Evolutionary conservation across 768 basidiomycete genomes (phyloP), one percentile per base, ranked within the genome.

Genomic region (Dioszegia crocea): DNA sequence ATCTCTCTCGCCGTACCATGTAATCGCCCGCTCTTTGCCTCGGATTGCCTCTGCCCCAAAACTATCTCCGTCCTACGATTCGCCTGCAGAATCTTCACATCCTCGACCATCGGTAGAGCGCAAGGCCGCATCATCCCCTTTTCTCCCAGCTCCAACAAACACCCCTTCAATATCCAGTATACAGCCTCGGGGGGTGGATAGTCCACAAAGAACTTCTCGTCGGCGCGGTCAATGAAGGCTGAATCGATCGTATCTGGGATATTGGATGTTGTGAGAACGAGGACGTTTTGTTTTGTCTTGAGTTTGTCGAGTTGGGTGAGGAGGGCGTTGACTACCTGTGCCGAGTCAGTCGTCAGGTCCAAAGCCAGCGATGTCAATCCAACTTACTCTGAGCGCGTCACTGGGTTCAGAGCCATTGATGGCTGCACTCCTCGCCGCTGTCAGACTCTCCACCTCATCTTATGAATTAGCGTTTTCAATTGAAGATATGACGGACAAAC

Each of bases 381-480:
- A 23, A 71, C 84, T 49, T 68, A 91, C 93, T 53, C 94, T 80
- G 29, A 99, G 76, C 12, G 92, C 93, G 73, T 99, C 96, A 2
- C 88, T 88, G 2, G 96, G 96, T 75, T 99, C 96, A 19, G 88
- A 93, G 2, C 94, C 94, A 19, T 88, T 86, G 85, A 94, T 89
- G 0, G 93, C 91, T 23, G 90, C 90, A 8, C 90, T 90, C 75
- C 96, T 82, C 1, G 96, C 94, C 40, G 92, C 90, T 4, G 96
- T 98, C 63, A 99, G 75, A 6, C 88, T 90, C 76, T 99, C 96
- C 0, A 99, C 94, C 78, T 99, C 94, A 76, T 97, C 93, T 96
- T 66, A 11, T 17, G 19, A 36, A 48, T 51, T 43, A 58, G 61
- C 53, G 29, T 26, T 11, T 39, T 40, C 38, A 23, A 17, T 17